Conservation (phyloP, 2,329 filamentous ascomycete genomes). For the Hymenoscyphus scutula region DNA sequence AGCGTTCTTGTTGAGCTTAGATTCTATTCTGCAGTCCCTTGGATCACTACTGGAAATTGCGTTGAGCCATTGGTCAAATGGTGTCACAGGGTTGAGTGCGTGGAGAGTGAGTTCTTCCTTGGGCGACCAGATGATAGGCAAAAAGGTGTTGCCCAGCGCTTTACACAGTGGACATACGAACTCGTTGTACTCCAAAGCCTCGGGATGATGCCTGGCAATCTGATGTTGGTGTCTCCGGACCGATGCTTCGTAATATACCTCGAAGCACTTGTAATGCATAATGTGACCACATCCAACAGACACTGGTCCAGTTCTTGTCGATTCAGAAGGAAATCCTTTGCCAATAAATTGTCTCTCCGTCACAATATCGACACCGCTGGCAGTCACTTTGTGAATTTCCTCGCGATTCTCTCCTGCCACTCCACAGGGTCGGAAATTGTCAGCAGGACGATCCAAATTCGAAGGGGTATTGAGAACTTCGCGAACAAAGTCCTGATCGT, state of each 20-base stretch:
- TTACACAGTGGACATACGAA: conserved; percentile 98
- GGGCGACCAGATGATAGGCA: conserved; percentile 93
- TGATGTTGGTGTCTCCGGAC: conserved; percentile 82
- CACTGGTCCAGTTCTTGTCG: conserved; percentile 71
- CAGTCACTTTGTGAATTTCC: conserved; percentile 71
- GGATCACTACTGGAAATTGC: conserved; percentile 11
- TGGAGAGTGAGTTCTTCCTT: conserved; percentile 82
- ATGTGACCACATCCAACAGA: conserved; percentile 94
- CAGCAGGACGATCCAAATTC: conserved; percentile 82
- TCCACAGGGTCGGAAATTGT: conserved; percentile 82
- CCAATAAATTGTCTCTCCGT: conserved; percentile 80
- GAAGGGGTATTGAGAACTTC: conserved; percentile 77
- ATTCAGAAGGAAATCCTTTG: conserved; percentile 76
- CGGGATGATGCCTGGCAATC: conserved; percentile 91
- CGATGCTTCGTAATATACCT: conserved; percentile 83
- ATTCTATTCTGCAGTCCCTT: conserved; percentile 20
- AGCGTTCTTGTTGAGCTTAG: conserved; percentile 9
- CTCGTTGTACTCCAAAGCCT: conserved; percentile 74
- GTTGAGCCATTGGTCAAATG: conserved; percentile 53
- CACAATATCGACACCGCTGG: conserved; percentile 66
- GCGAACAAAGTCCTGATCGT: conserved; percentile 77
- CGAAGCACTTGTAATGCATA: conserved; percentile 97
- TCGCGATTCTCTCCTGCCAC: conserved; percentile 84
- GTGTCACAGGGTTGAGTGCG: conserved; percentile 48
- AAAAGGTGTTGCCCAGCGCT: conserved; percentile 88